Conservation (phyloP, 192 early-diverging fungal species). For the Entomortierella lignicola region DNA sequence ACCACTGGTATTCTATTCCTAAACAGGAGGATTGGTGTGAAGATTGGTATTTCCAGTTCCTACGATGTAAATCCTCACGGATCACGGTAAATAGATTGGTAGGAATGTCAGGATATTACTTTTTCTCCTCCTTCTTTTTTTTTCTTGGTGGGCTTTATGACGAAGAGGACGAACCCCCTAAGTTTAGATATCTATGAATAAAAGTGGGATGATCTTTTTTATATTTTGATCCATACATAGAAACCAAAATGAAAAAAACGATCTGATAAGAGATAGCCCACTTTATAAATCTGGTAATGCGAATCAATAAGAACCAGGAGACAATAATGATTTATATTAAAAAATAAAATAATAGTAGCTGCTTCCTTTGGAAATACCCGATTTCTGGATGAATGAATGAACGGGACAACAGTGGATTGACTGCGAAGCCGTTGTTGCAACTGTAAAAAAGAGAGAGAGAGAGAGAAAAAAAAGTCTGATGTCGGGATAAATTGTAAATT, state of each 20-base stretch:
- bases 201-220: constrained; percentile 23
- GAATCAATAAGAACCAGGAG: background rate
- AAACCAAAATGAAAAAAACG: background rate
- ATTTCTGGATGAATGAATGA: background rate
- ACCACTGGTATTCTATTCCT: too few relatives aligned
- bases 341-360: too few relatives aligned
- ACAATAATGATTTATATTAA: background rate
- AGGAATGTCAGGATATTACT: too few relatives aligned
- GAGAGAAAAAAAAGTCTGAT: background rate
- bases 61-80: too few relatives aligned
- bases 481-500: background rate
- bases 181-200: background rate
- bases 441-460: background rate
- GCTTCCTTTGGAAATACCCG: background rate
- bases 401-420: background rate
- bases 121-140: too few relatives aligned
- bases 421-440: background rate
- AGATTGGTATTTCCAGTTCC: too few relatives aligned
- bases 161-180: too few relatives aligned
- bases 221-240: background rate
- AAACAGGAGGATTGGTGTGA: too few relatives aligned
- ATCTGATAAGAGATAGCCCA: background rate
- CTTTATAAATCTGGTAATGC: background rate
- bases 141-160: too few relatives aligned
- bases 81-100: too few relatives aligned